phyloP scores from a whole-genome alignment of 2,329 filamentous ascomycete genomes.

The Simplicillium sp. region DNA sequence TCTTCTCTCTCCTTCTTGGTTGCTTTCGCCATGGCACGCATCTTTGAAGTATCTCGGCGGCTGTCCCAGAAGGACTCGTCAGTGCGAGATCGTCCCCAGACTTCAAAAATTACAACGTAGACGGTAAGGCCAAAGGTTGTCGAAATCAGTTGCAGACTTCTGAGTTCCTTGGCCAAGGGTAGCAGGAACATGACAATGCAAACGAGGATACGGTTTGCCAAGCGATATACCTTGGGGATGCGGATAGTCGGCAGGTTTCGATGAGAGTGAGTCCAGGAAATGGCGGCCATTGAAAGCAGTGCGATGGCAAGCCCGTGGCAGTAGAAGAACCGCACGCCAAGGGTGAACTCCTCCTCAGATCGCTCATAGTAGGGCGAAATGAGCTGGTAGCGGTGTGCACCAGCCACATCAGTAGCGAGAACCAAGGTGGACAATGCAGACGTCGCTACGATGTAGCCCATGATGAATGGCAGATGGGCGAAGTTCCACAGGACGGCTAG shows the following conservation, averaged over 20 bases:
- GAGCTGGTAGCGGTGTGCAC: slow-evolving; percentile 37
- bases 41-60: neutral
- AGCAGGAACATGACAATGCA: slow-evolving; percentile 45
- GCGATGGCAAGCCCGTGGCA: slow-evolving; percentile 51
- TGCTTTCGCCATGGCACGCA: neutral
- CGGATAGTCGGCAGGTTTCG: slow-evolving; percentile 38
- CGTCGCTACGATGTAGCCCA: slow-evolving; percentile 51
- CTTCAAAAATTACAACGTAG: slow-evolving; percentile 37
- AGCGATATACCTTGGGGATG: slow-evolving; percentile 37
- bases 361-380: slow-evolving; percentile 38
- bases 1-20: neutral
- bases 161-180: slow-evolving; percentile 36
- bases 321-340: slow-evolving; percentile 53
- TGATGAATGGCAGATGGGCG: slow-evolving; percentile 52
- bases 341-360: slow-evolving; percentile 38
- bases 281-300: slow-evolving; percentile 42
- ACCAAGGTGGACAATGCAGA: slow-evolving; percentile 50
- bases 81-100: slow-evolving; percentile 37
- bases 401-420: slow-evolving; percentile 42
- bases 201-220: slow-evolving; percentile 39
- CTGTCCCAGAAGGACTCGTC: slow-evolving; percentile 26
- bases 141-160: slow-evolving; percentile 34
- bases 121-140: slow-evolving; percentile 32
- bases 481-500: slow-evolving; percentile 42
- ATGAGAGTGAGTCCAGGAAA: slow-evolving; percentile 46